Evolutionary conservation across 768 basidiomycete genomes (phyloP), one percentile per base, ranked within the genome.

Genomic region (Lactifluus pinguis): DNA sequence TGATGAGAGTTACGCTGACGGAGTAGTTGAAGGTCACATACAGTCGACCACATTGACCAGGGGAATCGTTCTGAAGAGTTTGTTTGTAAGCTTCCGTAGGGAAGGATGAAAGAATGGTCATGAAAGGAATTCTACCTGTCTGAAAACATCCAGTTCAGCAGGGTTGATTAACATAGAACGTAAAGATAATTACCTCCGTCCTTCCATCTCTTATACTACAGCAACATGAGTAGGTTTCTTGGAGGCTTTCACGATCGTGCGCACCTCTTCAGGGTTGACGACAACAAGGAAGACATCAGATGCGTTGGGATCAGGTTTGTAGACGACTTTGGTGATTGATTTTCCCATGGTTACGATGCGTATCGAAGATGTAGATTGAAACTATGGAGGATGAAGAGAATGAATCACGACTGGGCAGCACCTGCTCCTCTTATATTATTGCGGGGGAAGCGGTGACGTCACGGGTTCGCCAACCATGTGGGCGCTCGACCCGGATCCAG

Each of bases 1-100:
- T 11, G 45, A 63, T 45, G 41, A 49, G 41, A 4, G 42, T 17
- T n/a, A 55, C 52, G 54, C 17, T n/a, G 21, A 47, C 7, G 13
- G n/a, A 21, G 47, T n/a, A 57, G 36, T 48, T 36, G 47, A 19
- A 15, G 44, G 54, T 32, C 44, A 73, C 86, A 68, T 69, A 92
- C 90, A 85, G 67, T 91, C 91, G n/a, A 93, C 86, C 49, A 94
- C 83, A 1, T 84, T 76, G n/a, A 82, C 72, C 13, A 93, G 74
- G 48, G 88, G 81, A 63, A 91, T 83, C 25, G 87, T 73, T 44
- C 87, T 89, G 67, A 29, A 49, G 4, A 32, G 11, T 41, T 55
- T 34, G 11, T 48, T 25, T 15, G 44, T 57, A 38, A 52, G 15
- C n/a, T 21, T 47, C 25, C 29, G 25, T 25, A 45, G 11, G 45